Base-by-base conservation (phyloP, 2,329 filamentous ascomycete genomes). In the Aspergillus ustus region DNA sequence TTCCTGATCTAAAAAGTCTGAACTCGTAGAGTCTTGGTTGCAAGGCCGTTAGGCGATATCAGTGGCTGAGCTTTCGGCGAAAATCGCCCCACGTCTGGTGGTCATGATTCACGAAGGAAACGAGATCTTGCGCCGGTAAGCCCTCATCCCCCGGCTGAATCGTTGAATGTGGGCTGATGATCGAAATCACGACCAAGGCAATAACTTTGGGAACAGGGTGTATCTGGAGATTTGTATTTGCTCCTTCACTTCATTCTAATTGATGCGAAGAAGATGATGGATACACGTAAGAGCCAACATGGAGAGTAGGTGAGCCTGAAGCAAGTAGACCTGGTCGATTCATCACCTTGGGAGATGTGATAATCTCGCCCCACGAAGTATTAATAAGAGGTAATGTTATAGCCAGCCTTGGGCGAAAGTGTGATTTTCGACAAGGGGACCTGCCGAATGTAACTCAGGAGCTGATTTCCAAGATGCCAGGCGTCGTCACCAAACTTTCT, bases 401-500 rank as follows among this genome's bases (percentile, higher is more conserved):
- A 61, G 15, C 44, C 45, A 52, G 13, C n/a, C n/a, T 31, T 19
- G 28, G 22, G 17, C 20, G 19, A 8, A 34, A n/a, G 46, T 37
- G 17, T 19, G 48, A 48, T 34, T 31, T 40, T 48, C 28, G 4
- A 43, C 20, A 43, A 22, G 17, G 7, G 28, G 7, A 4, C 40
- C 57, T 44, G 44, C 28, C 44, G 51, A 37, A 54, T 54, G 59
- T 53, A 58, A 61, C 59, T 50, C 43, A 58, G 20, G 19, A 28
- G 50, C 29, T 50, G 49, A 43, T 4, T n/a, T 22, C 22, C 29
- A 48, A 44, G 48, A 28, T 34, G 19, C 19, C 43, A 31, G 28
- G 22, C 13, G 31, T 2, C 17, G 7, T 28, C 49, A 44, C 28
- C 50, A 17, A 53, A 48, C 20, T 51, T 57, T 58, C 50, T 54